Base-by-base conservation (phyloP, 257 asterid species). In the Gentiana macrophylla region DNA sequence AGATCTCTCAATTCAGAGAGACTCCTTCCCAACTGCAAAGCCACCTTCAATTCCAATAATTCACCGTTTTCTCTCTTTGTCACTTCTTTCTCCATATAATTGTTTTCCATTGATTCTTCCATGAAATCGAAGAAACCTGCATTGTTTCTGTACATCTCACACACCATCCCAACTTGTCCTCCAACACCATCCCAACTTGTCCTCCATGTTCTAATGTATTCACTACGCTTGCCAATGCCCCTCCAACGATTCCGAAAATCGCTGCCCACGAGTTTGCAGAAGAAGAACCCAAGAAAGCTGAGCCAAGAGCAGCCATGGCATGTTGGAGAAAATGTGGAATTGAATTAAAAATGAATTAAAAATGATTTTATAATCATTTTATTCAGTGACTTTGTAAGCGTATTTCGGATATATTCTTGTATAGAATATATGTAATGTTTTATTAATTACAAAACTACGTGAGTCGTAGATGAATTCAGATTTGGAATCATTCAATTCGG, bases 61-160 rank as follows among this genome's bases (percentile, higher is more conserved):
- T 88, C 82, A 0, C 95, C 95, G 5, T 76, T 79, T 61, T 85
- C 97, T 64, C 94, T 77, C 32, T 60, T 78, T 49, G 55, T 77
- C 44, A 6, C 24, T 7, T 82, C 84, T 32, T 52, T 63, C 62
- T 82, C 86, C 6, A 46, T 57, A 80, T 84, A 36, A 35, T 74
- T 81, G 15, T 69, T 62, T 36, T 70, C 83, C 3, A 88, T 84
- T 2, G 86, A 62, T 32, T 84, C 90, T 37, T 84, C 80, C 86
- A 84, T 72, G 56, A 65, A 44, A 67, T 66, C 48, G 32, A 87
- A 87, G 70, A 87, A 84, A 11, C 96, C 96, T 0, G 94, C 94
- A 2, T 79, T 80, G 71, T 81, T 67, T 32, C 96, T 46, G 51
- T 87, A 87, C 94, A 80, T 82, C 59, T 88, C 96, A n/a, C 79